Percentiles rank a stretch among this genome's conserved stretches.
Conservation (phyloP, 495 filamentous ascomycete genomes). For the Viridothelium virens region DNA sequence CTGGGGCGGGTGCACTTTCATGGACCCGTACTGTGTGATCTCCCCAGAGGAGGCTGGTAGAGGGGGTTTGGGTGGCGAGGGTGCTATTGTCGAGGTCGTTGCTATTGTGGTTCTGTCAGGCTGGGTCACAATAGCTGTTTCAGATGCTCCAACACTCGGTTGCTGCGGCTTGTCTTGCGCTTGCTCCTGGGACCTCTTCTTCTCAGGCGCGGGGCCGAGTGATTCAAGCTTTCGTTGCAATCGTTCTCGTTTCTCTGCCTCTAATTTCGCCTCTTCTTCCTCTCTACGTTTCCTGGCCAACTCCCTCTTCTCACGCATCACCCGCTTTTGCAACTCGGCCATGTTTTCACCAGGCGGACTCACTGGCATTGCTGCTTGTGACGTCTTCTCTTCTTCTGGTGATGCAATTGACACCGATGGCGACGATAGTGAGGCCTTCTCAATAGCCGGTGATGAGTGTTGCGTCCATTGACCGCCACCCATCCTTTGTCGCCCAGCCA, state of each 20-base stretch:
- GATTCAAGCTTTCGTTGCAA: constrained; percentile 75
- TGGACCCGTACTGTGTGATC: constrained; percentile 31
- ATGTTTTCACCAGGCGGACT: constrained; percentile 29
- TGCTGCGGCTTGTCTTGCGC: constrained; percentile 21
- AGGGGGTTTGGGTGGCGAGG: constrained; percentile 26
- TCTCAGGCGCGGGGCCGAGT: constrained; percentile 62
- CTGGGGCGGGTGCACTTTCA: constrained; percentile 31
- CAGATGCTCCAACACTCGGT: constrained; percentile 22
- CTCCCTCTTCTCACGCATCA: constrained; percentile 72
- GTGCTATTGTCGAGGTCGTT: not conserved
- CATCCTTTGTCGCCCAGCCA: constrained; percentile 17
- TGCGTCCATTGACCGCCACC: not conserved
- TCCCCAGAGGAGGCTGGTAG: constrained; percentile 27
- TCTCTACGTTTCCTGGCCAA: constrained; percentile 66
- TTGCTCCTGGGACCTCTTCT: constrained; percentile 37
- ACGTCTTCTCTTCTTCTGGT: constrained; percentile 28
- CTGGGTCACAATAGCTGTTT: constrained; percentile 13
- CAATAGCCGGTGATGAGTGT: constrained; percentile 1
- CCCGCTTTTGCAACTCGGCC: constrained; percentile 60
- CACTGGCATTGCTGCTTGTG: constrained; percentile 24
- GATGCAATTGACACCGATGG: constrained; percentile 20
- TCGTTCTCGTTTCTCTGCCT: constrained; percentile 70
- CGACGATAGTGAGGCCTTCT: constrained; percentile 20
- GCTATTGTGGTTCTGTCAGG: constrained; percentile 1
- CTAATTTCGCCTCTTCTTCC: constrained; percentile 75